These are phyloP conservation scores for Blastosporella zonata DNA, from an alignment of 1,284 basidiomycete genomes.

Conservation along the genomic window DNA sequence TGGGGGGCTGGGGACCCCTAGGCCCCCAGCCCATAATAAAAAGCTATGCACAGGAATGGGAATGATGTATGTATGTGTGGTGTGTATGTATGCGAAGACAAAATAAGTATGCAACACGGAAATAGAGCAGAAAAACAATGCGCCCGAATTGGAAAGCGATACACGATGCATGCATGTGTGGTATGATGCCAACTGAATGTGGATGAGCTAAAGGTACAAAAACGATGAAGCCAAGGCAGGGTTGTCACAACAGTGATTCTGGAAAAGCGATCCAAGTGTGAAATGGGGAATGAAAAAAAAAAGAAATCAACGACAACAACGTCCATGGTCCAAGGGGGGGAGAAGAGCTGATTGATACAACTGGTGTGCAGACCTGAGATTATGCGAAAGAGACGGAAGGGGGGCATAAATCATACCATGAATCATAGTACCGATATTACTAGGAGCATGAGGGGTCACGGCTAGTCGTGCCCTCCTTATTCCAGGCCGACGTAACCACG, in stretches of 20 bases:
- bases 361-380: slow-evolving; percentile 9
- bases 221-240: slow-evolving; percentile 1
- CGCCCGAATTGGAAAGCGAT: not conserved
- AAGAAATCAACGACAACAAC: slow-evolving; percentile 5
- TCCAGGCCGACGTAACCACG: slow-evolving; percentile 68
- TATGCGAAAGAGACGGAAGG: not conserved
- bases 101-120: not conserved
- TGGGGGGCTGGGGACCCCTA: slow-evolving; percentile 6
- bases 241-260: slow-evolving; percentile 8
- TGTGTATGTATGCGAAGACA: not conserved
- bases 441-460: slow-evolving; percentile 4
- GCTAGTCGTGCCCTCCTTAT: slow-evolving; percentile 6
- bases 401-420: slow-evolving; percentile 7
- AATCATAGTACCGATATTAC: not conserved
- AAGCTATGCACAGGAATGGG: slow-evolving; percentile 4
- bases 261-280: slow-evolving; percentile 12
- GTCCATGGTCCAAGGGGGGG: slow-evolving; percentile 9
- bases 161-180: slow-evolving; percentile 1
- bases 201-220: slow-evolving; percentile 12
- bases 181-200: not conserved
- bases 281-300: slow-evolving; percentile 14
- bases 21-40: slow-evolving; percentile 8
- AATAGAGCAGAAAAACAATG: not conserved
- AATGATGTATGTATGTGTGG: not conserved
- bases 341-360: slow-evolving; percentile 14